Evolutionary conservation across 2,329 filamentous ascomycete genomes (phyloP).

Genomic region (Pseudogymnoascus sp.): DNA sequence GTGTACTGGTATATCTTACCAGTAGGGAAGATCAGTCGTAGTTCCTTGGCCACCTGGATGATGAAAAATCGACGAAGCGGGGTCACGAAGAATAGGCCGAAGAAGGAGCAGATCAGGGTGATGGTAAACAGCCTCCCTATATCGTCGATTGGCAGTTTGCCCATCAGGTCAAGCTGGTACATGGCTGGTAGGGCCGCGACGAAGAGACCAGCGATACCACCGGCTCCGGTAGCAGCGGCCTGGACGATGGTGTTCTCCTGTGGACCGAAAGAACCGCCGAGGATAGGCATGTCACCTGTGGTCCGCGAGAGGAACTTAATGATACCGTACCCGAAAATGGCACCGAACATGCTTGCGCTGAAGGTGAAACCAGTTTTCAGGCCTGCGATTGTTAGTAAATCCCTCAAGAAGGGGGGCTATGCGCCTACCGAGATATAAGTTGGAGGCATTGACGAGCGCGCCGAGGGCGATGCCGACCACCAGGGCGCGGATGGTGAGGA

Average conservation of each 20-base stretch:
- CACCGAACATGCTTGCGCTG: slow-evolving; percentile 41
- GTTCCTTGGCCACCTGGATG: slow-evolving; percentile 54
- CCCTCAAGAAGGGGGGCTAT: slow-evolving; percentile 29
- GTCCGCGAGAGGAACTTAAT: slow-evolving; percentile 46
- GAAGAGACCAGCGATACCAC: slow-evolving; percentile 50
- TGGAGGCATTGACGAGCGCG: slow-evolving; percentile 54
- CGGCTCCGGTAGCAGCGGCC: slow-evolving; percentile 51
- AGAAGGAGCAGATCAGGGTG: slow-evolving; percentile 55
- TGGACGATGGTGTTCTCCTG: slow-evolving; percentile 58
- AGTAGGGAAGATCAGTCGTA: slow-evolving; percentile 53
- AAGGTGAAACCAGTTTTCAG: slow-evolving; percentile 47
- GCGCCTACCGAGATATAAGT: slow-evolving; percentile 48
- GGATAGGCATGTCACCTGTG: slow-evolving; percentile 41
- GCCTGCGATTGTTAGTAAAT: slow-evolving; percentile 27
- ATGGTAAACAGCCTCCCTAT: slow-evolving; percentile 52
- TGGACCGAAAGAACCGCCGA: slow-evolving; percentile 50
- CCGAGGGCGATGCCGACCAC: slow-evolving; percentile 49
- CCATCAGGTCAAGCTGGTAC: slow-evolving; percentile 45
- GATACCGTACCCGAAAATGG: slow-evolving; percentile 54
- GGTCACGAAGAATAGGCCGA: slow-evolving; percentile 56
- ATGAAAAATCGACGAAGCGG: slow-evolving; percentile 62
- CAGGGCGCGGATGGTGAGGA: slow-evolving; percentile 49
- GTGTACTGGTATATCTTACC: slow-evolving; percentile 13
- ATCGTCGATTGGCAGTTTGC: slow-evolving; percentile 43
- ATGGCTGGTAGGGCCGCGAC: slow-evolving; percentile 53